Evolutionary conservation across 2,329 filamentous ascomycete genomes (phyloP), one percentile per base, ranked within the genome.

Genomic region (Chalaropsis thielavioides): DNA sequence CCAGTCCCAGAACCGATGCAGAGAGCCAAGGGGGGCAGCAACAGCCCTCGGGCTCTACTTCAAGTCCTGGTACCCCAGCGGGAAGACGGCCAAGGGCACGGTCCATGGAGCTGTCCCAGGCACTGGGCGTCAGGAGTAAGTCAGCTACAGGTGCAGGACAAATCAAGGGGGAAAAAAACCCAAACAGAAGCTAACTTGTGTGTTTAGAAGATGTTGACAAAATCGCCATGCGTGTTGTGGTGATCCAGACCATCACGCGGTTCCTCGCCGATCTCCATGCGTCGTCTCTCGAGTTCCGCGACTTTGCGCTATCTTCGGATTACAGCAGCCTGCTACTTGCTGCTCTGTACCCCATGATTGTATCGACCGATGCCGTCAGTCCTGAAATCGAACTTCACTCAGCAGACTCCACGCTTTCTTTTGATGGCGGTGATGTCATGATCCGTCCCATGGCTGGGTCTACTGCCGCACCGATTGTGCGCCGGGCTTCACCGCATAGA

Each of bases 351-450:
- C 92, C 94, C 1, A 84, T 94, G 19, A 82, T 96, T 61, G 91
- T 96, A 31, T 92, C 90, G 69, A 86, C 89, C 13, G 90, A 96
- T 74, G 81, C 86, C 24, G 86, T 96, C 46, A 87, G 83, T 64
- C 86, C 94, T 0, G 89, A 94, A 70, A 89, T 86, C 0, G 94
- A 99, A 73, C 76, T 97, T n/a, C 85, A 90, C 70, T 92, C 90
- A 17, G 83, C 88, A 70, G 87, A 92, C 69, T 89, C 89, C 11
- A 83, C 84, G 1, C 80, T 96, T 66, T 92, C 85, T 0, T 95
- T 96, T 69, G 90, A 94, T 69, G 90, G 90, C 0, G 85, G 87
- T 56, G 90, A 92, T 74, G 87, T 96, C 0, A 87, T 92, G 27
- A 88, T 95, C 67, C 84, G 89, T 15, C 89, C 90, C 0, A 80